Percentiles rank a stretch among this genome's conserved stretches.
Evolutionary conservation across 768 basidiomycete genomes (phyloP).

Genomic region (Lanmaoa rubissima): DNA sequence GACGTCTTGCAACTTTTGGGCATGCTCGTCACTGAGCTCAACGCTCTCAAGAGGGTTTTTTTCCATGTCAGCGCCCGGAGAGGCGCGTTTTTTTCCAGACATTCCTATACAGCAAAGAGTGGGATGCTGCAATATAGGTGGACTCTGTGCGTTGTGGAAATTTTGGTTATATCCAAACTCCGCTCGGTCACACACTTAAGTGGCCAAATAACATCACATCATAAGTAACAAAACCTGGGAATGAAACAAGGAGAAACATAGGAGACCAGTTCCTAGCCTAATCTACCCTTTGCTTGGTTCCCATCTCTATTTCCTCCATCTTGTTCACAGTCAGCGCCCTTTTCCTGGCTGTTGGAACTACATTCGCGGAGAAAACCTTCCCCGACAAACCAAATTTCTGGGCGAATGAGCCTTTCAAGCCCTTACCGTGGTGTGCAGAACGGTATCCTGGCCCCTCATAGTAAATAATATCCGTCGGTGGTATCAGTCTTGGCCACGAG

Average conservation of each 20-base stretch:
- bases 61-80: conserved; percentile 75
- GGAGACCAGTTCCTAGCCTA: conserved; percentile 27
- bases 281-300: conserved; percentile 76
- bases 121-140: conserved; percentile 4
- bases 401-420: conserved; percentile 45
- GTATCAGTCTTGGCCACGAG: conserved; percentile 86
- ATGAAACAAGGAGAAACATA: not conserved
- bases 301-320: conserved; percentile 79
- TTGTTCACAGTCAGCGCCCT: conserved; percentile 34
- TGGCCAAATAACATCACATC: not conserved
- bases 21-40: conserved; percentile 70
- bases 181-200: conserved; percentile 17
- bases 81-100: conserved; percentile 67
- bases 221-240: conserved; percentile 5
- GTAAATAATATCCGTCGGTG: conserved; percentile 74
- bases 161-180: conserved; percentile 31
- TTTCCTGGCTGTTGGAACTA: conserved; percentile 36
- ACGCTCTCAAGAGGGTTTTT: conserved; percentile 67
- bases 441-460: conserved; percentile 90
- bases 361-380: conserved; percentile 39
- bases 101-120: conserved; percentile 18
- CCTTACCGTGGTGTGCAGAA: conserved; percentile 73
- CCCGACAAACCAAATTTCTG: conserved; percentile 35
- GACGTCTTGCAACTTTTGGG: conserved; percentile 59
- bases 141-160: conserved; percentile 7